Evolutionary conservation across 139 green algal genomes (phyloP).

Genomic region (Medakamo hakoo): DNA sequence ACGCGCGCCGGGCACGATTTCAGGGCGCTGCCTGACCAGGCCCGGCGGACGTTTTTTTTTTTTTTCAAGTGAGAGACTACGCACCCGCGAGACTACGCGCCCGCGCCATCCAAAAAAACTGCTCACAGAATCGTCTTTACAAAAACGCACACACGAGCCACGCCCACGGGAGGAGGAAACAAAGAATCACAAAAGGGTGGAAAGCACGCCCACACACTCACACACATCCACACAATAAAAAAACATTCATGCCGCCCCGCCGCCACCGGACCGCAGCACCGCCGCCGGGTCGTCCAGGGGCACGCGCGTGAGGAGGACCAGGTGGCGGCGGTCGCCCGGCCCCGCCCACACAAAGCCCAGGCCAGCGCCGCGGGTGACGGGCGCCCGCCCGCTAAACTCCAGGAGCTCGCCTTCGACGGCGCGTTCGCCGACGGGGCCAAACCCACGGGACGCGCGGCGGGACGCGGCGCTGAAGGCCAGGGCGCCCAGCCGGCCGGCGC

Average conservation of each 20-base stretch:
- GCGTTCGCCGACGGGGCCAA: slow-evolving; percentile 11
- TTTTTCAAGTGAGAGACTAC: too few relatives aligned
- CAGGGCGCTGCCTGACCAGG: too few relatives aligned
- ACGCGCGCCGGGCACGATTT: too few relatives aligned
- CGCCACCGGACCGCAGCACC: neutral
- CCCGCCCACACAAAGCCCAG: slow-evolving; percentile 78
- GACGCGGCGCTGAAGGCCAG: neutral
- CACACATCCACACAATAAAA: neutral
- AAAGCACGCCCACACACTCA: too few relatives aligned
- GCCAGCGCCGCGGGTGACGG: slow-evolving; percentile 31
- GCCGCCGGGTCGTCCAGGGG: neutral
- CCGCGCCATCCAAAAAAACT: too few relatives aligned
- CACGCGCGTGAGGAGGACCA: slow-evolving; percentile 11
- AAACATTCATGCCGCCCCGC: too few relatives aligned
- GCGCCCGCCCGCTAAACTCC: slow-evolving; percentile 32
- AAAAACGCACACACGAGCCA: neutral
- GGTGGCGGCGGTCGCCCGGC: slow-evolving; percentile 4
- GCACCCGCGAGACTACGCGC: too few relatives aligned
- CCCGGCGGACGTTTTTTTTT: too few relatives aligned
- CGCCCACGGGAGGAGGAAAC: too few relatives aligned
- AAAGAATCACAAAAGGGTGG: neutral
- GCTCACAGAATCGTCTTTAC: too few relatives aligned
- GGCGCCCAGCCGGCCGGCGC: neutral
- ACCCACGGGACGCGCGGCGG: neutral
- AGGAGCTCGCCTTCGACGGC: slow-evolving; percentile 92